These are phyloP conservation scores for Sonneratia alba DNA, from an alignment of 345 rosid genomes.

Conservation along the genomic window DNA sequence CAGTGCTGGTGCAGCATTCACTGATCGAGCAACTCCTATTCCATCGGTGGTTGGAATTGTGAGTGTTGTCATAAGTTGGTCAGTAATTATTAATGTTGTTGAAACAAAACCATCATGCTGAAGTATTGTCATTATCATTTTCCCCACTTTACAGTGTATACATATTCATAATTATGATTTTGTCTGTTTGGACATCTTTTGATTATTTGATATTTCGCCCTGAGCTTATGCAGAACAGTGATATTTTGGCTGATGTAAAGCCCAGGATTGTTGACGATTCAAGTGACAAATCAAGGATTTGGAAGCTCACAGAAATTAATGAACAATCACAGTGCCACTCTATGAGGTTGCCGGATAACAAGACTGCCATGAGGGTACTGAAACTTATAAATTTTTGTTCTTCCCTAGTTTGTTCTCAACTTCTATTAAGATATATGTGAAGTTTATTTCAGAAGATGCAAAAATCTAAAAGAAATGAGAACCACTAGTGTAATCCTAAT, in stretches of 20 bases:
- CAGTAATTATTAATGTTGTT: background rate
- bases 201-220: slow-evolving; percentile 4
- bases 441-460: background rate
- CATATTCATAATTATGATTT: slow-evolving; percentile 4
- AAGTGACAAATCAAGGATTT: slow-evolving; percentile 45
- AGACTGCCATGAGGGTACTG: slow-evolving; percentile 50
- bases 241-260: slow-evolving; percentile 46
- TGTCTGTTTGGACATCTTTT: background rate
- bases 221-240: slow-evolving; percentile 37
- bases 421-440: background rate
- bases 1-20: slow-evolving; percentile 39
- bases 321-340: slow-evolving; percentile 67
- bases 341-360: slow-evolving; percentile 53
- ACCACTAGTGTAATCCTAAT: background rate
- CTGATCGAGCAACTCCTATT: slow-evolving; percentile 40
- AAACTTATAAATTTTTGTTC: slow-evolving; percentile 1
- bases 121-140: background rate
- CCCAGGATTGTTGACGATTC: slow-evolving; percentile 59
- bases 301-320: slow-evolving; percentile 69
- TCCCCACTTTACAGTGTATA: background rate
- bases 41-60: slow-evolving; percentile 55
- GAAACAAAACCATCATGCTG: background rate
- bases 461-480: background rate
- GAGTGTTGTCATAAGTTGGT: slow-evolving; percentile 18
- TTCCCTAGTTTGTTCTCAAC: background rate